phyloP scores from a whole-genome alignment of 1,284 basidiomycete species.

The Leccinum solheimii region DNA sequence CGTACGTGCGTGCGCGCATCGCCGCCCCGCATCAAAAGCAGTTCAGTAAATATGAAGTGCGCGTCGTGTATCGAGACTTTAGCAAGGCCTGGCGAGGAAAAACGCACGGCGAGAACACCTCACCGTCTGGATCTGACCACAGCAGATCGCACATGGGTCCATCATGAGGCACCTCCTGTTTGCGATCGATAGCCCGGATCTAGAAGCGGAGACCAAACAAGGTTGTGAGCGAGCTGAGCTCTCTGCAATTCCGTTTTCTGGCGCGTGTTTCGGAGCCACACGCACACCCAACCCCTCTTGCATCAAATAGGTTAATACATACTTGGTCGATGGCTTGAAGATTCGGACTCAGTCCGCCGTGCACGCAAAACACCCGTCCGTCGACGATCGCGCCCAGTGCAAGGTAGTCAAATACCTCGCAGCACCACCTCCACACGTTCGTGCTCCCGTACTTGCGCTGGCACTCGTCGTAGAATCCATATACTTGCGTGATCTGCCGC shows the following conservation, averaged over 20 bases:
- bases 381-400: constrained; percentile 94
- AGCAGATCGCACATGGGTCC: constrained; percentile 98
- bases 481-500: constrained; percentile 98
- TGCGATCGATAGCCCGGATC: constrained; percentile 95
- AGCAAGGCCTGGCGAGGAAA: not conserved
- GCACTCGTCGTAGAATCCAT: constrained; percentile 99
- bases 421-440: constrained; percentile 98
- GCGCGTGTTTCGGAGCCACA: constrained; percentile 29
- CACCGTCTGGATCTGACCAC: constrained; percentile 98
- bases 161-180: constrained; percentile 99
- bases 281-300: constrained; percentile 4
- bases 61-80: not conserved
- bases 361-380: constrained; percentile 88
- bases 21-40: not conserved
- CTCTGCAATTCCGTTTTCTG: not conserved
- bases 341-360: constrained; percentile 92
- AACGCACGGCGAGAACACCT: constrained; percentile 11
- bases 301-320: constrained; percentile 29
- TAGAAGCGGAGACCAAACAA: constrained; percentile 38
- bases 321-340: constrained; percentile 87
- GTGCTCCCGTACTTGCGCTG: constrained; percentile 93
- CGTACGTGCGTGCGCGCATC: not conserved
- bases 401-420: constrained; percentile 98
- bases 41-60: not conserved
- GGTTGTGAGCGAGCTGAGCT: constrained; percentile 23